phyloP scores from a whole-genome alignment of 2,329 filamentous ascomycete genomes.

The Fusarium odoratissimum region DNA sequence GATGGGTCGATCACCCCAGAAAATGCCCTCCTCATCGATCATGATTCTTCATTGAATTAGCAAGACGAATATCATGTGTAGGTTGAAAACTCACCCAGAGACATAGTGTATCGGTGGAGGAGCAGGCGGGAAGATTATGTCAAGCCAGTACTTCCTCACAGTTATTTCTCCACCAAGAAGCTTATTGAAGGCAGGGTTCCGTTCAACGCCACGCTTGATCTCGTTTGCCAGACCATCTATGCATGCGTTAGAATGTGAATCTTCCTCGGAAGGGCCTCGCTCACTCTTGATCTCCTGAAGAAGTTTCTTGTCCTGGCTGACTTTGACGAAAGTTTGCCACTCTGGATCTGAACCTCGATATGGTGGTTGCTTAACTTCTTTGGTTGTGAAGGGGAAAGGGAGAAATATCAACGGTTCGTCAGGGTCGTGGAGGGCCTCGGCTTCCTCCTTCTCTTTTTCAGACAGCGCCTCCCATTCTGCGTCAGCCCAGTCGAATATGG shows the following conservation, averaged over 20 bases:
- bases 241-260: conserved; percentile 23
- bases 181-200: conserved; percentile 55
- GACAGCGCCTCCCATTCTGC: conserved; percentile 56
- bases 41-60: conserved; percentile 57
- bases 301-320: conserved; percentile 65
- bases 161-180: conserved; percentile 60
- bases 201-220: conserved; percentile 53
- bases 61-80: not conserved
- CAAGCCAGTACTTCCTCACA: conserved; percentile 67
- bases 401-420: conserved; percentile 65
- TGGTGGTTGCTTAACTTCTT: conserved; percentile 58
- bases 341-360: conserved; percentile 71
- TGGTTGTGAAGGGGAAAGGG: conserved; percentile 70
- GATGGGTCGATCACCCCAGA: conserved; percentile 60
- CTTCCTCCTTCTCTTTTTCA: conserved; percentile 57
- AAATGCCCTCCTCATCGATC: conserved; percentile 61
- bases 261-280: conserved; percentile 31
- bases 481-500: conserved; percentile 57
- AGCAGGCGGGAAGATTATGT: conserved; percentile 68
- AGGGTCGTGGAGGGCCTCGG: conserved; percentile 56
- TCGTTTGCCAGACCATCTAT: conserved; percentile 49
- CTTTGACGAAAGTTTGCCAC: conserved; percentile 69
- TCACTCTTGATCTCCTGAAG: conserved; percentile 61
- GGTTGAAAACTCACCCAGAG: conserved; percentile 63
- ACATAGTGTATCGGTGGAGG: conserved; percentile 70